These are phyloP conservation scores for Keithomyces neogunnii DNA, from an alignment of 2,329 filamentous ascomycete genomes.

Conservation along the genomic window DNA sequence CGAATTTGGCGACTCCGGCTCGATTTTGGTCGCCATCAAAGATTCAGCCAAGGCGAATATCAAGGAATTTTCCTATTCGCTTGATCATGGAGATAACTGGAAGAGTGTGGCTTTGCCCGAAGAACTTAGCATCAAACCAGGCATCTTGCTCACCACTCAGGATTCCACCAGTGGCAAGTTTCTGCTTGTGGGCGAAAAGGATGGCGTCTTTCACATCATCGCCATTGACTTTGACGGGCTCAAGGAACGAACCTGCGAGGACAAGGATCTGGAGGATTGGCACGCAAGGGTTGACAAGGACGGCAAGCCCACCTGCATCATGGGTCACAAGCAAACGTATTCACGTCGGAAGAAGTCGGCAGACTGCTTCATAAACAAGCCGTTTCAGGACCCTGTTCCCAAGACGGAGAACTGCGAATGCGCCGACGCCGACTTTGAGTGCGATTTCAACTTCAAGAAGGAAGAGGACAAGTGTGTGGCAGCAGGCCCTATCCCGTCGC, in stretches of 20 bases:
- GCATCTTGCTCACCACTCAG: constrained; percentile 74
- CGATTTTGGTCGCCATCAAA: constrained; percentile 73
- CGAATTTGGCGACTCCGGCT: constrained; percentile 90
- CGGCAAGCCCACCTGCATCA: constrained; percentile 77
- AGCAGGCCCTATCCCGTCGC: constrained; percentile 52
- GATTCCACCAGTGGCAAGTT: constrained; percentile 94
- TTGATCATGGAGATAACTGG: constrained; percentile 88
- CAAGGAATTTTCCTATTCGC: constrained; percentile 60
- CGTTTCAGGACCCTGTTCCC: constrained; percentile 71
- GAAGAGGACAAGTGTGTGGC: constrained; percentile 61
- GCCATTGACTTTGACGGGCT: constrained; percentile 77
- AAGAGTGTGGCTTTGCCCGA: constrained; percentile 58
- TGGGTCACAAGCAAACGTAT: constrained; percentile 92
- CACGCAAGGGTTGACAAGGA: constrained; percentile 73
- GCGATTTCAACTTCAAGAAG: constrained; percentile 82
- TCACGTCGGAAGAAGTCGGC: constrained; percentile 76
- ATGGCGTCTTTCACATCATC: constrained; percentile 54
- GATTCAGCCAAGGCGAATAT: constrained; percentile 59
- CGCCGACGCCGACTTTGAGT: constrained; percentile 81
- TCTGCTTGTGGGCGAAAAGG: constrained; percentile 59
- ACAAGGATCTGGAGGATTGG: constrained; percentile 81
- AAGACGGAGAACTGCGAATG: constrained; percentile 72
- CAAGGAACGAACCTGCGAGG: constrained; percentile 69
- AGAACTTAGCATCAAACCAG: constrained; percentile 58
- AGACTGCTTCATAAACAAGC: constrained; percentile 79